These are phyloP conservation scores for Wallacemonas rigidus DNA, from an alignment of 208 protist species.

Conservation along the genomic window DNA sequence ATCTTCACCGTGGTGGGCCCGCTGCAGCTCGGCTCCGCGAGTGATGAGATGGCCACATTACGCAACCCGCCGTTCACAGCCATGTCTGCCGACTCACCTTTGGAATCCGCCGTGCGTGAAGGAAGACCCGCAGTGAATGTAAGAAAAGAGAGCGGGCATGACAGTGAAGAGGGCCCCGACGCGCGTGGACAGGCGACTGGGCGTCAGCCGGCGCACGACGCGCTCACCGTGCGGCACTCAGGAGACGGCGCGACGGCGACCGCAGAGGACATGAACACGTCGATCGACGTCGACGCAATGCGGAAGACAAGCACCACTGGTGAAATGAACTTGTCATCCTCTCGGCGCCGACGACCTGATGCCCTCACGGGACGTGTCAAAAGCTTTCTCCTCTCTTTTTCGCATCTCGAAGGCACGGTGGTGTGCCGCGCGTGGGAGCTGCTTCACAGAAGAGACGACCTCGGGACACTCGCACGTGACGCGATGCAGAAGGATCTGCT, in stretches of 20 bases:
- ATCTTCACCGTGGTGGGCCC: constrained; percentile 4
- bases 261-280: too few species aligned
- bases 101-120: too few species aligned
- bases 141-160: too few species aligned
- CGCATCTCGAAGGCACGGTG: constrained; percentile 64
- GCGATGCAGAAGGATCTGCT: constrained; percentile 65
- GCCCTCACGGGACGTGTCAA: constrained; percentile 45
- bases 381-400: constrained; percentile 64
- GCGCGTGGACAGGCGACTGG: too few species aligned
- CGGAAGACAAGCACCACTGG: background rate
- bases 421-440: constrained; percentile 77
- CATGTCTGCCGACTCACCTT: background rate
- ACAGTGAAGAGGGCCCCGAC: too few species aligned
- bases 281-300: too few species aligned
- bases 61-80: background rate
- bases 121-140: too few species aligned
- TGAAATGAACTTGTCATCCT: background rate
- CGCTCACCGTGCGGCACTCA: too few species aligned
- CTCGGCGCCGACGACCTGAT: constrained; percentile 13
- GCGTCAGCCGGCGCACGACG: too few species aligned
- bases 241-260: too few species aligned
- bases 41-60: background rate
- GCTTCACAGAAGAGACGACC: constrained; percentile 35
- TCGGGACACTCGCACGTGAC: constrained; percentile 26
- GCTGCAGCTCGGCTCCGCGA: constrained; percentile 16